Evolutionary conservation across 1,284 basidiomycete species (phyloP).

Genomic region (Cryptococcus sp.): DNA sequence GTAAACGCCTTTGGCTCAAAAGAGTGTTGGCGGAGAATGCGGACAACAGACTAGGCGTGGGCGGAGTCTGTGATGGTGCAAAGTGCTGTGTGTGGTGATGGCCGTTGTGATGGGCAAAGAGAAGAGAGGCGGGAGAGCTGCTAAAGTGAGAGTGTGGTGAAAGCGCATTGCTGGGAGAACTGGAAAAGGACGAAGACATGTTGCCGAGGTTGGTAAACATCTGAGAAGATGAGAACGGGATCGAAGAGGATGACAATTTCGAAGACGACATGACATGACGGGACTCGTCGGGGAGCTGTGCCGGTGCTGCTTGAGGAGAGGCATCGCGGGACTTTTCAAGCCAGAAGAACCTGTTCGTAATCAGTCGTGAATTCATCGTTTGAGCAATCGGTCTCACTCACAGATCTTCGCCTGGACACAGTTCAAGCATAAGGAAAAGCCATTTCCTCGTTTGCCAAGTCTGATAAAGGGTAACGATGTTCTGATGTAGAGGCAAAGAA

Average conservation of each 20-base stretch:
- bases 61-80: conserved; percentile 67
- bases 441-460: conserved; percentile 78
- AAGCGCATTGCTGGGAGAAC: conserved; percentile 38
- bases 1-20: conserved; percentile 80
- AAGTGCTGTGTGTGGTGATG: conserved; percentile 16
- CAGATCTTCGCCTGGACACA: conserved; percentile 89
- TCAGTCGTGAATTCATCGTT: conserved; percentile 11
- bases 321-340: conserved; percentile 89
- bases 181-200: conserved; percentile 37
- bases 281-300: conserved; percentile 52
- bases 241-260: conserved; percentile 50
- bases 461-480: conserved; percentile 93
- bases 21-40: conserved; percentile 78
- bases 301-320: conserved; percentile 61
- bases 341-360: conserved; percentile 74
- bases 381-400: conserved; percentile 24
- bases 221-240: conserved; percentile 51
- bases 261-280: conserved; percentile 46
- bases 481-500: conserved; percentile 83
- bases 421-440: conserved; percentile 81
- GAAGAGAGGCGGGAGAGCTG: conserved; percentile 43
- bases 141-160: conserved; percentile 24
- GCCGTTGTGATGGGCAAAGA: conserved; percentile 48
- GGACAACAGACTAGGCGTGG: conserved; percentile 90
- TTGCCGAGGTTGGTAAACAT: conserved; percentile 40